Evolutionary conservation across 345 rosid species (phyloP).

Genomic region (Citrus reticulata): DNA sequence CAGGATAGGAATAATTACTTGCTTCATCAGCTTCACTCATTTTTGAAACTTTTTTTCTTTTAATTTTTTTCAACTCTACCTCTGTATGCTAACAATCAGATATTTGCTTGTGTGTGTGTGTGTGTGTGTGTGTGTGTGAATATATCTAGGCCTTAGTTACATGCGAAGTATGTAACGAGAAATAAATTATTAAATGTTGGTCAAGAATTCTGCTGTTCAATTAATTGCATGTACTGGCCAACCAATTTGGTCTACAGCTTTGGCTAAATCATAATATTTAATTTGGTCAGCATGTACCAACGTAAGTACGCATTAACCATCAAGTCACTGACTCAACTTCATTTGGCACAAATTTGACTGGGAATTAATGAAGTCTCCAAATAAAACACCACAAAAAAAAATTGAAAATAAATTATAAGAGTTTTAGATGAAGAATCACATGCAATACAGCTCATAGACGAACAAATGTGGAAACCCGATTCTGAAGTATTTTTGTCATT

Average conservation of each 20-base stretch:
- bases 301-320: background rate
- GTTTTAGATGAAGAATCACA: background rate
- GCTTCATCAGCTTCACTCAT: conserved; percentile 34
- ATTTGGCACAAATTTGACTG: background rate
- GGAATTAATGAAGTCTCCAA: background rate
- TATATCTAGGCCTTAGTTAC: background rate
- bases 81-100: background rate
- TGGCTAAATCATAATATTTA: no score
- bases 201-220: no score
- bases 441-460: background rate
- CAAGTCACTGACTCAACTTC: background rate
- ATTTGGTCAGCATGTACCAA: no score
- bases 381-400: background rate
- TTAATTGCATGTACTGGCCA: no score
- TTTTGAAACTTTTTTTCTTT: background rate
- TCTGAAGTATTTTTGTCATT: background rate
- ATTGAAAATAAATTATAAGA: background rate
- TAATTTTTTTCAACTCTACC: background rate
- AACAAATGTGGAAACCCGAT: background rate
- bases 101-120: background rate
- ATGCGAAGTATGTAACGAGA: background rate
- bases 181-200: no score
- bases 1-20: conserved; percentile 24
- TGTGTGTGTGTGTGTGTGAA: no score
- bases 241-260: no score